Evolutionary conservation across 225 moss, liverwort and hornwort genomes (phyloP).

Genomic region (Pseudoscleropodium purum): DNA sequence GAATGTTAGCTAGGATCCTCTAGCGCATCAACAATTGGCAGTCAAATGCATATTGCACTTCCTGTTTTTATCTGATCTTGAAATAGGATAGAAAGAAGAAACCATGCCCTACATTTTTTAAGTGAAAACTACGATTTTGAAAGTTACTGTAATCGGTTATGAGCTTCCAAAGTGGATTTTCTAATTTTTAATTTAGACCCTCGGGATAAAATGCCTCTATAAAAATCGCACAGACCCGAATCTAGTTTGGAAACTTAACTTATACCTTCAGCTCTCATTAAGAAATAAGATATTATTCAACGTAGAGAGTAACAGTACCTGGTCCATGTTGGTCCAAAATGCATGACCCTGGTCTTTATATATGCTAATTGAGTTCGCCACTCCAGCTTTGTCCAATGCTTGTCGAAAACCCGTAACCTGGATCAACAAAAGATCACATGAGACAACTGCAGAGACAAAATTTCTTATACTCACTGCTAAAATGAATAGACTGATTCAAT

Average conservation of each 20-base stretch:
- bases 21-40: background rate
- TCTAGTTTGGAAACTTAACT: background rate
- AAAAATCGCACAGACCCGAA: background rate
- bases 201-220: background rate
- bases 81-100: background rate
- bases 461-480: background rate
- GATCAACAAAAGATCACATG: background rate
- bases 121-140: background rate
- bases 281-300: background rate
- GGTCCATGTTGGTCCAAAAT: conserved; percentile 44
- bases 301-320: conserved; percentile 1
- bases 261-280: background rate
- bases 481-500: background rate
- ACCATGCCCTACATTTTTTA: background rate
- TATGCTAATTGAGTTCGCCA: conserved; percentile 22
- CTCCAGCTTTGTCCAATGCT: conserved; percentile 39
- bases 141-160: background rate
- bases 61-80: background rate
- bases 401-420: conserved; percentile 20
- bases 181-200: background rate
- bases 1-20: background rate
- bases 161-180: background rate
- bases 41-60: background rate
- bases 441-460: background rate
- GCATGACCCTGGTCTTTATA: conserved; percentile 38